Evolutionary conservation across 768 basidiomycete species (phyloP), one percentile per base, ranked within the genome.

Genomic region (Hypsizygus marmoreus): DNA sequence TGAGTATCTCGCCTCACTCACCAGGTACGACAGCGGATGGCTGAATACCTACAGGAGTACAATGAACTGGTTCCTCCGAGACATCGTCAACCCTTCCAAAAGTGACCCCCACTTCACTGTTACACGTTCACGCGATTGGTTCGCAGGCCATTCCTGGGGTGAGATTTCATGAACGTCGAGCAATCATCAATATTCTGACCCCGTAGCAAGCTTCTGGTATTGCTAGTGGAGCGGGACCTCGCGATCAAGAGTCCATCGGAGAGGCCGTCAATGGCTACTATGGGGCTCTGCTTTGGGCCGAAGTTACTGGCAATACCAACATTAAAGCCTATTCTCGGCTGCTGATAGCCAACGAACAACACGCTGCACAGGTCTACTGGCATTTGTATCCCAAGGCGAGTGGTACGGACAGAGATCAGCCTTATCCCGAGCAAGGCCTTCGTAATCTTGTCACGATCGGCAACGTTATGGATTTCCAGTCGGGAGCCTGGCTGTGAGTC

Each of bases 71-170:
- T 65, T 62, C 49, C 57, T 64, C 19, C 64, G 65, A 13, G 64
- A 68, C 42, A 68, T 68, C 24, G 59, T 60, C 38, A 67, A 69
- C 40, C 67, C 67, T 1, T 66, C 64, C 6, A 56, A 56, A 10
- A 51, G 47, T 13, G 66, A 69, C 38, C 61, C 61, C 4, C 62
- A 52, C 43, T 68, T 68, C 45, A 57, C 67, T 4, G 56, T 66
- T 16, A 56, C 63, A 10, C 62, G 66, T 14, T 59, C 57, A 41
- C 59, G 57, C 12, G 67, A 69, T 28, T 69, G 67, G 67, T 69
- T 67, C 43, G 63, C 66, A 12, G 67, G 67, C 1, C 67, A 69
- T 50, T 69, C 67, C 1, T 69, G 67, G 67, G 66, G 64, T 65
- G 53, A 5, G 20, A 42, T 16, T 30, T 4, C 16, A 8, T 28